Conservation (phyloP, 1,139 yeast genomes). For the Nematodospora anomalae region DNA sequence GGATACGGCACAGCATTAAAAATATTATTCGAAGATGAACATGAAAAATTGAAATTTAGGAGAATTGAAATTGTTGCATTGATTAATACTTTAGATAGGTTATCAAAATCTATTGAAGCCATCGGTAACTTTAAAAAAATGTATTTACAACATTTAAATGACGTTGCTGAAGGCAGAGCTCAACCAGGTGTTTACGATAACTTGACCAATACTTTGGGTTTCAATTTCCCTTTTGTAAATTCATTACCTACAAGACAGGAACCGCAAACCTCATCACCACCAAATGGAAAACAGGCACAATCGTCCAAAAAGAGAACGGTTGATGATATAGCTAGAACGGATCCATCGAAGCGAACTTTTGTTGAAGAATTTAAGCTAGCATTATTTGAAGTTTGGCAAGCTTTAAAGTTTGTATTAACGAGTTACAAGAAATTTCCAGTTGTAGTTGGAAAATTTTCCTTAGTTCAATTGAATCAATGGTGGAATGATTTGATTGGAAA, state of each 20-base stretch:
- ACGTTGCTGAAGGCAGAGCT: constrained; percentile 40
- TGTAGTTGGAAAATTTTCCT: constrained; percentile 49
- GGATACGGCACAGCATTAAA: constrained; percentile 97
- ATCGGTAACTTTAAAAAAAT: constrained; percentile 67
- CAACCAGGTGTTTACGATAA: constrained; percentile 46
- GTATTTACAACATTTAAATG: constrained; percentile 47
- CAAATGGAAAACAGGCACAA: constrained; percentile 5
- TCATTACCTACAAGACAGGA: constrained; percentile 14
- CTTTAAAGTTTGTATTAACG: constrained; percentile 60
- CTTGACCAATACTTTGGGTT: constrained; percentile 27
- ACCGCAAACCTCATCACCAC: constrained; percentile 12
- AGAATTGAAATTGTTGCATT: constrained; percentile 89
- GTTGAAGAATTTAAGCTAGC: constrained; percentile 55
- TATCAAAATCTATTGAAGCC: constrained; percentile 79
- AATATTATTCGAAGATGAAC: constrained; percentile 76
- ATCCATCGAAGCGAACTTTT: constrained; percentile 23
- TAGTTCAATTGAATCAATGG: constrained; percentile 51
- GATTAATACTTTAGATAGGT: constrained; percentile 86
- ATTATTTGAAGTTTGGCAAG: constrained; percentile 56
- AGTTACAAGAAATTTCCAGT: constrained; percentile 75
- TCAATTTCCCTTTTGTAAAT: constrained; percentile 41
- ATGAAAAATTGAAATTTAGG: constrained; percentile 50
- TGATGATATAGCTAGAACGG: constrained; percentile 10
- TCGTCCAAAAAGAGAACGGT: constrained; percentile 5
- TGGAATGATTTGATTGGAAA: constrained; percentile 80